A percentile compares a stretch with the other conserved stretches of the same genome.
Evolutionary conservation across 495 filamentous ascomycete genomes (phyloP).

Genomic region (Penicillium psychrofluorescens): DNA sequence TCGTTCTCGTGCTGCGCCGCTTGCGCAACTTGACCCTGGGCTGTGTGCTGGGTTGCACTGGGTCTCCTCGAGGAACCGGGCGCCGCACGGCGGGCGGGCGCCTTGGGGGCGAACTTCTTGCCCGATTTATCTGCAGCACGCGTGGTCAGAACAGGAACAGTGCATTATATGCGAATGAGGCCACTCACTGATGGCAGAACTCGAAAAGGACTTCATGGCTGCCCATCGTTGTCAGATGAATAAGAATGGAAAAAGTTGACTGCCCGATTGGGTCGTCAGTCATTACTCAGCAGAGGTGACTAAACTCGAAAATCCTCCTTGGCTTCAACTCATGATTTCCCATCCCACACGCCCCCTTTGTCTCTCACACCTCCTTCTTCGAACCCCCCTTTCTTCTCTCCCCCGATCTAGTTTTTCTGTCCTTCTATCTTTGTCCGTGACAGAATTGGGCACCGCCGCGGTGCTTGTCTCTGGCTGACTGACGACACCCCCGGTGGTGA

Average conservation of each 20-base stretch:
- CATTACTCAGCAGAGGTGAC: too few relatives aligned
- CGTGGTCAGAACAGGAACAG: conserved; percentile 1
- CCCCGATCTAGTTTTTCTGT: background rate
- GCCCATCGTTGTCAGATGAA: background rate
- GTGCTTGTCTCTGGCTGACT: conserved; percentile 25
- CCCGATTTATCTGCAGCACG: conserved; percentile 41
- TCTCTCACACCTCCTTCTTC: too few relatives aligned
- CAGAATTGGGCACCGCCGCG: conserved; percentile 24
- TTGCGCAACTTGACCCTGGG: conserved; percentile 28
- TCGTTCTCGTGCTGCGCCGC: conserved; percentile 17
- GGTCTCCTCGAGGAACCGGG: conserved; percentile 29
- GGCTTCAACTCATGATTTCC: conserved; percentile 23
- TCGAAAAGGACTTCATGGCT: conserved; percentile 48
- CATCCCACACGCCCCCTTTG: conserved; percentile 4
- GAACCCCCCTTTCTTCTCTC: conserved; percentile 7
- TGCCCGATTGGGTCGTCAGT: conserved; percentile 6
- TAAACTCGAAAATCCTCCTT: background rate
- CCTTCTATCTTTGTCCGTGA: background rate
- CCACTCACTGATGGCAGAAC: conserved; percentile 50
- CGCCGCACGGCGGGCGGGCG: conserved; percentile 37
- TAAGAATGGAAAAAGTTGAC: conserved; percentile 9
- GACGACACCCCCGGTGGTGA: conserved; percentile 32
- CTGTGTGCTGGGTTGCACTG: conserved; percentile 27
- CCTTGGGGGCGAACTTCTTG: conserved; percentile 50
- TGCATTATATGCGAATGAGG: background rate